phyloP scores from a whole-genome alignment of 169 alveolate genomes.

The Plasmodium yoelii region DNA sequence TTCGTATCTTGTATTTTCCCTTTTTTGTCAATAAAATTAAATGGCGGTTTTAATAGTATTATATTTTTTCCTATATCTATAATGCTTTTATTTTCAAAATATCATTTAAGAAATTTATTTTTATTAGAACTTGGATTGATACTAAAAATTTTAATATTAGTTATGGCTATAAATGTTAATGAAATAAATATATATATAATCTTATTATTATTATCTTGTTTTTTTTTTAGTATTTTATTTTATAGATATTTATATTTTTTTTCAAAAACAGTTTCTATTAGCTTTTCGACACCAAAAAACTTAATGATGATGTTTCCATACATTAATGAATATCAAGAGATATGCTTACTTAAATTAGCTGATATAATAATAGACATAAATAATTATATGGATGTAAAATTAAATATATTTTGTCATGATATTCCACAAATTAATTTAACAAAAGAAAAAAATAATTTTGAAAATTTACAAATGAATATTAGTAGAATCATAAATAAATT shows the following conservation, averaged over 20 bases:
- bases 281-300: conserved; percentile 7
- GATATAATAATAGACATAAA: conserved; percentile 59
- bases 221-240: conserved; percentile 31
- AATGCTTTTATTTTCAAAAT: conserved; percentile 39
- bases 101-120: conserved; percentile 53
- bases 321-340: conserved; percentile 54
- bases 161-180: conserved; percentile 35
- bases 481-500: conserved; percentile 54
- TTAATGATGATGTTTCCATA: conserved; percentile 60
- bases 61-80: conserved; percentile 36
- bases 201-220: conserved; percentile 8
- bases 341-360: conserved; percentile 54
- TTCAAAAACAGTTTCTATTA: conserved; percentile 21
- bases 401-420: conserved; percentile 28
- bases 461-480: conserved; percentile 13
- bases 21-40: conserved; percentile 26
- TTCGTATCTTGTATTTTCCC: conserved; percentile 49
- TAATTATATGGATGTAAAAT: conserved; percentile 44
- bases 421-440: conserved; percentile 13
- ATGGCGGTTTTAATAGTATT: conserved; percentile 59
- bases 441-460: conserved; percentile 9
- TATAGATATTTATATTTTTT: conserved; percentile 64
- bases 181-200: conserved; percentile 28
- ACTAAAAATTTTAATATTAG: conserved; percentile 16
- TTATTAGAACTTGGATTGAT: conserved; percentile 15